Percentiles rank a stretch among this genome's conserved stretches.
phyloP scores from a whole-genome alignment of 2,329 filamentous ascomycete species.

The Pestalotiopsis sp. region DNA sequence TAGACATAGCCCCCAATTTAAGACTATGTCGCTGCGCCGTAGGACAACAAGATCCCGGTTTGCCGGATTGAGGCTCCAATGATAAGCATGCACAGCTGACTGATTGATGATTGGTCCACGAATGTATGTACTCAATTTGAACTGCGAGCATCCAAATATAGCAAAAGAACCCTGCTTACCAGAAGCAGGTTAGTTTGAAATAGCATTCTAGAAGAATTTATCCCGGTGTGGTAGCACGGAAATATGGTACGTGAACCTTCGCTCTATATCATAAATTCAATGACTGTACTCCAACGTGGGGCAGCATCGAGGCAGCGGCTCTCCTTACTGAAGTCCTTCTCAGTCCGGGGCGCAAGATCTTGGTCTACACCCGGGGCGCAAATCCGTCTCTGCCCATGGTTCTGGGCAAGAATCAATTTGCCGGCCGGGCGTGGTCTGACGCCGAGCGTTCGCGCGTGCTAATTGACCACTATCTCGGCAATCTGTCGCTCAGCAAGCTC shows the following conservation, averaged over 20 bases:
- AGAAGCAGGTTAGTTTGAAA: background rate
- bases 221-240: too few species aligned
- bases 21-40: background rate
- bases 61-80: background rate
- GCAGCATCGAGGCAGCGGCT: constrained; percentile 15
- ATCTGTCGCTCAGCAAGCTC: constrained; percentile 32
- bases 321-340: constrained; percentile 31
- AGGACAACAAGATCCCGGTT: background rate
- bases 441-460: constrained; percentile 31
- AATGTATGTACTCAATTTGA: background rate
- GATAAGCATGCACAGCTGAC: background rate
- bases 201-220: too few species aligned
- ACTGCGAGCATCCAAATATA: background rate
- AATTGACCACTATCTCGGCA: constrained; percentile 36
- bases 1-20: background rate
- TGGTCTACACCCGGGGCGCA: constrained; percentile 28
- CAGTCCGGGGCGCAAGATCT: constrained; percentile 19
- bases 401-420: constrained; percentile 35
- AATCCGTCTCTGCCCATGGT: constrained; percentile 21
- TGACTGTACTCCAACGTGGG: background rate
- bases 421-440: constrained; percentile 32
- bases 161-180: background rate
- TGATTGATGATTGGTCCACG: background rate
- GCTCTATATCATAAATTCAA: background rate
- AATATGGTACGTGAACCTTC: too few species aligned